Percentiles rank a stretch among this genome's conserved stretches.
Evolutionary conservation across 1,139 yeast species (phyloP).

Genomic region (Magnusiomyces fungicola): DNA sequence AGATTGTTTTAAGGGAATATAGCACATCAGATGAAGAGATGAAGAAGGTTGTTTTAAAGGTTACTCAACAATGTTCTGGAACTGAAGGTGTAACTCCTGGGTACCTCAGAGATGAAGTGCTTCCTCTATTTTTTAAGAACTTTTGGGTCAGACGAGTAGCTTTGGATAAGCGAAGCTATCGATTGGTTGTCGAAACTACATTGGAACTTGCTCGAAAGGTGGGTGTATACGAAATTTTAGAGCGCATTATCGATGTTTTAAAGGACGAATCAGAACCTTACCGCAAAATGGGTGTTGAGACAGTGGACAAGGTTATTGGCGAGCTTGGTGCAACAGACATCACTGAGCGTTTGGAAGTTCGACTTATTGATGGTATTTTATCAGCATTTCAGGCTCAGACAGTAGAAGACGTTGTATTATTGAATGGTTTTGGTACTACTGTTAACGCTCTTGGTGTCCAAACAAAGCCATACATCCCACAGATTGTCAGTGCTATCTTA

Average conservation of each 20-base stretch:
- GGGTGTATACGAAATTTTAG: constrained; percentile 58
- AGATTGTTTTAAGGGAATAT: constrained; percentile 63
- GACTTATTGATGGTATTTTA: constrained; percentile 75
- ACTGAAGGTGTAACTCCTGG: constrained; percentile 46
- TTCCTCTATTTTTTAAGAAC: constrained; percentile 56
- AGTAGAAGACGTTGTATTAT: constrained; percentile 44
- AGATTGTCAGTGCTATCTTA: constrained; percentile 65
- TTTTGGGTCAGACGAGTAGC: constrained; percentile 61
- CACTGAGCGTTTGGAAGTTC: constrained; percentile 52
- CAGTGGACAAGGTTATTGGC: constrained; percentile 46
- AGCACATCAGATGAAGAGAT: constrained; percentile 83
- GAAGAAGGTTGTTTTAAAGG: constrained; percentile 63
- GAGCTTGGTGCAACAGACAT: constrained; percentile 46
- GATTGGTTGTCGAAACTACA: constrained; percentile 69
- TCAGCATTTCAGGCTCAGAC: constrained; percentile 80
- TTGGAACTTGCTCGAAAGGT: constrained; percentile 57
- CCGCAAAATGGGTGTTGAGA: constrained; percentile 70
- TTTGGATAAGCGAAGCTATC: constrained; percentile 45
- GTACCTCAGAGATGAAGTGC: constrained; percentile 43
- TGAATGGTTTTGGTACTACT: constrained; percentile 60
- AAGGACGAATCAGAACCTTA: constrained; percentile 81
- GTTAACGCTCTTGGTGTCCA: constrained; percentile 62
- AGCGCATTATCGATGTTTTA: constrained; percentile 48
- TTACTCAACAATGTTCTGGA: constrained; percentile 50
- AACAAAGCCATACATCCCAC: constrained; percentile 65